Base-by-base conservation (phyloP, 805 yeast species). In the Priceomyces carsonii region DNA sequence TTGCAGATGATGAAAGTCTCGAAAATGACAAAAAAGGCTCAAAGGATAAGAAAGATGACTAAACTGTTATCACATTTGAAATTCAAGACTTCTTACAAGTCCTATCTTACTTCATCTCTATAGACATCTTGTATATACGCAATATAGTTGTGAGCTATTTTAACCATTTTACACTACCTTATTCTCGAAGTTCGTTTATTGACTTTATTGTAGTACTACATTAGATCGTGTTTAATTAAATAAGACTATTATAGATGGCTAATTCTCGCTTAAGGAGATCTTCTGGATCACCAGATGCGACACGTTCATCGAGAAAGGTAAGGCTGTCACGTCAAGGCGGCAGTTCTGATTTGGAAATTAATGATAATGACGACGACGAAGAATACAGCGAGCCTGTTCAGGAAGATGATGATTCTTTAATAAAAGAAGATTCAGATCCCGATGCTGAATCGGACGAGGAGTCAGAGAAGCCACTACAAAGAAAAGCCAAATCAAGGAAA, bases 1-100 rank as follows among this genome's bases (percentile, higher is more conserved):
- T 66, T 52, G 58, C 59, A 49, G 49, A 57, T 39, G 38, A 28
- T 15, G 65, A 61, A 18, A 48, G 51, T 36, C 59, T 62, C 3
- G 38, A 41, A 3, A 49, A 49, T 14, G 61, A 58, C 35, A 46
- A 53, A 39, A 55, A 47, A 42, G 64, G 19, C 18, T 18, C 13
- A 15, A 20, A 14, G 16, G 26, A 31, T 13, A 12, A 6, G 12
- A 31, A 31, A 13, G 18, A 3, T 15, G 27, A 31, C 12, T n/a
- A 31, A n/a, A n/a, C n/a, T n/a, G n/a, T n/a, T n/a, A n/a, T n/a
- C n/a, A n/a, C n/a, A n/a, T n/a, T n/a, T n/a, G n/a, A n/a, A n/a
- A n/a, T n/a, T n/a, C n/a, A n/a, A n/a, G n/a, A n/a, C n/a, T n/a
- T n/a, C n/a, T n/a, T n/a, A n/a, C n/a, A n/a, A n/a, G n/a, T n/a